Base-by-base conservation (phyloP, 2,329 filamentous ascomycete genomes). In the Coniella lustricola region DNA sequence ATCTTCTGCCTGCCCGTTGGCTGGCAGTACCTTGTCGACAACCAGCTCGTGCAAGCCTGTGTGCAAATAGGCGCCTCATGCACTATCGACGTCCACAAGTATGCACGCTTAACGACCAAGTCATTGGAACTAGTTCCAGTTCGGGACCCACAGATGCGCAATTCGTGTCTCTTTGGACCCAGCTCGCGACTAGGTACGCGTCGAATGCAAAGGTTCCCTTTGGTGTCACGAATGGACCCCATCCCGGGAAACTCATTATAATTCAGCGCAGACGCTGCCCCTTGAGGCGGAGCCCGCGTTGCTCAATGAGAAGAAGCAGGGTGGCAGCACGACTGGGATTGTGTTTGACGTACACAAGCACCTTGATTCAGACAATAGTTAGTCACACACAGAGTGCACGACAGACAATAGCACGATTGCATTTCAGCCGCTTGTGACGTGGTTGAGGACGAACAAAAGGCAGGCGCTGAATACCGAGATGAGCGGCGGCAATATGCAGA, bases 111-210 rank as follows among this genome's bases (percentile, higher is more conserved):
- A 75, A 85, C 55, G 76, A 75, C 14, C 62, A 64, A 3, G 79
- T 85, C 54, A 74, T 85, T 48, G 82, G n/a, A n/a, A n/a, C n/a
- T n/a, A n/a, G 81, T 2, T 80, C 84, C 57, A 81, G 79, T 9
- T 81, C 80, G 0, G 81, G 80, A 0, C 79, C 79, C 1, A 71
- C 71, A 0, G 72, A 84, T 58, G 74, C 71, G 7, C 65, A 79
- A 13, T 96, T 84, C 56, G 73, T 71, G 7, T 67, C 65, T 40
- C 62, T 84, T 7, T 85, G 81, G 81, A 62, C 59, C 2, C 70
- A 77, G 50, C 60, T 80, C 10, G 81, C 81, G 2, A 66, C 63
- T 1, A 77, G 78, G 58, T 85, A 84, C 62, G 71, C 68, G 17
- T 57, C 56, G 8, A 64, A 77, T 37, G 82, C 59, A 74, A 35